Percentiles rank a stretch among this genome's conserved stretches.
phyloP scores from a whole-genome alignment of 1,139 yeast species.

The Blastobotrys malaysiensis region DNA sequence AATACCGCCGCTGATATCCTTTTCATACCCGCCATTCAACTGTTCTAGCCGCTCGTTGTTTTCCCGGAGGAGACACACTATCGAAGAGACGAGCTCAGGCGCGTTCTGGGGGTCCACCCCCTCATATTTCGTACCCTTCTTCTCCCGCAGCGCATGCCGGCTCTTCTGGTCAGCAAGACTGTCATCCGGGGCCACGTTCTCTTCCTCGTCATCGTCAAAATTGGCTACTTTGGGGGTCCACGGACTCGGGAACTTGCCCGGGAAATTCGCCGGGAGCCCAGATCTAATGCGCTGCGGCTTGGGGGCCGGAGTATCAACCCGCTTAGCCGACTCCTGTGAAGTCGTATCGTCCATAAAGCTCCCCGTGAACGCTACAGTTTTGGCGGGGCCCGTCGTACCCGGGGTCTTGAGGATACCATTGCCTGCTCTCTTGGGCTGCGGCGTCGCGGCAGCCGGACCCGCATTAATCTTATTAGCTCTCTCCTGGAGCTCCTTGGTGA shows the following conservation, averaged over 20 bases:
- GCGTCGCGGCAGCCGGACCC: conserved; percentile 7
- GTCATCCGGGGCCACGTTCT: neutral
- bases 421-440: conserved; percentile 1
- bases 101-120: neutral
- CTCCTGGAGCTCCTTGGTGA: conserved; percentile 12
- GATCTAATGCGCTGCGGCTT: conserved; percentile 16
- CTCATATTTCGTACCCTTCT: neutral
- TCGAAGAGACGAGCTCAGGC: neutral
- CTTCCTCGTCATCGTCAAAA: conserved; percentile 2
- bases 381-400: conserved; percentile 20
- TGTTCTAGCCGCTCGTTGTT: conserved; percentile 13
- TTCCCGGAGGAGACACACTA: conserved; percentile 7
- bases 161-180: neutral
- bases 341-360: conserved; percentile 3
- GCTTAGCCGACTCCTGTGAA: conserved; percentile 5
- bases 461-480: conserved; percentile 1
- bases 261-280: conserved; percentile 23
- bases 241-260: conserved; percentile 27
- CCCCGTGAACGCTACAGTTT: conserved; percentile 24
- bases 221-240: conserved; percentile 18
- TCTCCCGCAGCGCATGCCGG: neutral
- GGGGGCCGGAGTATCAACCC: neutral
- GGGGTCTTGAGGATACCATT: conserved; percentile 28
- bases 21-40: conserved; percentile 6
- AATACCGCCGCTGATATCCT: conserved; percentile 2